Evolutionary conservation across 352 stramenopile species (phyloP), one percentile per base, ranked within the genome.

Genomic region (Phytophthora agathidicida): DNA sequence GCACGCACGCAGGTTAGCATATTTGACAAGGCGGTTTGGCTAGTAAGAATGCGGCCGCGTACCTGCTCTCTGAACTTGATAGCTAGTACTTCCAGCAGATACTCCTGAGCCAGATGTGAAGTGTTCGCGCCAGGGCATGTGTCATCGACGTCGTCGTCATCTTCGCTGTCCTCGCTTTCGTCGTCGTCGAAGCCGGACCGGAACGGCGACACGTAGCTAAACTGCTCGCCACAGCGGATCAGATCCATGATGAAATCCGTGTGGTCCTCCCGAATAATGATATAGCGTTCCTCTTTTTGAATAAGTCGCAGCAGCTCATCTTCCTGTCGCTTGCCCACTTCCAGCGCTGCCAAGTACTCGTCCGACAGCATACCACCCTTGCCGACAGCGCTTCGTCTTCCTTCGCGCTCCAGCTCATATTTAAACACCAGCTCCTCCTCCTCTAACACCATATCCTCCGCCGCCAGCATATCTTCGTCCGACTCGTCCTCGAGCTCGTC

Each of bases 21-120:
- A n/a, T n/a, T n/a, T n/a, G n/a, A n/a, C n/a, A n/a, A n/a, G n/a
- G n/a, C n/a, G n/a, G n/a, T n/a, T n/a, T n/a, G n/a, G n/a, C n/a
- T n/a, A 20, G n/a, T 37, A 39, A 20, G 27, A 22, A n/a, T 39
- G 22, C 13, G 23, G 35, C n/a, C n/a, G n/a, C 47, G 14, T 50
- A 92, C 82, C 80, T 92, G 80, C 48, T 92, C 78, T 46, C 83
- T 68, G 47, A 92, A 92, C 46, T 89, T 90, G 60, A 92, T 88
- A 5, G 78, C 83, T 31, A 92, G 68, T 10, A 92, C 80, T 57
- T 92, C 83, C 14, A 92, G 65, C 20, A 92, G 28, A 66, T 89
- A 92, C 49, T 92, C 83, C 38, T 92, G 83, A 33, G 83, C 83
- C 42, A 89, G 54, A 45, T 89, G 78, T 22, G 83, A 87, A 50